phyloP scores from a whole-genome alignment of 208 protist species.

The Acanthamoeba triangularis region DNA sequence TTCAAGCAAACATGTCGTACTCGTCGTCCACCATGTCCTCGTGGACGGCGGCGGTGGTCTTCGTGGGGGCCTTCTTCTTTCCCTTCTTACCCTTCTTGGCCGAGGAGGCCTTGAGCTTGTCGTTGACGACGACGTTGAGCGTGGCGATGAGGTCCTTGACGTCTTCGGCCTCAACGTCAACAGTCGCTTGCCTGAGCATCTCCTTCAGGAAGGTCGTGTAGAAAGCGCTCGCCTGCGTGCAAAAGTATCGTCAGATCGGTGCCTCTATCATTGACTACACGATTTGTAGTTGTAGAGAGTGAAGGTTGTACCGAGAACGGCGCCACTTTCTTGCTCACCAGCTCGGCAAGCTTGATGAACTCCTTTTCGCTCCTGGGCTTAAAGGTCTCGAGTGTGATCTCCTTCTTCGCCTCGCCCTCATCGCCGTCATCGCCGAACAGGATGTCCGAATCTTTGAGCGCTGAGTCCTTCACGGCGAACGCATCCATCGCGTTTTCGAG shows the following conservation, averaged over 20 bases:
- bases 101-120: conserved; percentile 60
- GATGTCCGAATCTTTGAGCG: conserved; percentile 49
- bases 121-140: conserved; percentile 61
- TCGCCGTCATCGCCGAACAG: conserved; percentile 49
- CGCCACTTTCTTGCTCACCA: conserved; percentile 30
- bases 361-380: conserved; percentile 60
- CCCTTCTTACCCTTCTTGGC: conserved; percentile 66
- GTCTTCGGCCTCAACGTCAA: conserved; percentile 4
- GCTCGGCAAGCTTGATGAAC: conserved; percentile 1
- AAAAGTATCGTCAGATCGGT: background rate
- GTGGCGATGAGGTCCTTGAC: conserved; percentile 58
- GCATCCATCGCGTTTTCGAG: conserved; percentile 56
- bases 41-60: conserved; percentile 15
- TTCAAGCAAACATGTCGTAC: conserved; percentile 66
- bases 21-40: conserved; percentile 70
- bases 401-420: background rate
- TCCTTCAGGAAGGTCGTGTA: conserved; percentile 59
- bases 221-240: background rate
- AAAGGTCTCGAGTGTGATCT: conserved; percentile 38
- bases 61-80: conserved; percentile 63
- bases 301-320: conserved; percentile 2
- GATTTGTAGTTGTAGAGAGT: no score
- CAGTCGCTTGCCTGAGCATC: conserved; percentile 15
- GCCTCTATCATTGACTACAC: background rate
- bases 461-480: conserved; percentile 39